Base-by-base conservation (phyloP, 1,284 basidiomycete genomes). In the Ceratobasidium sp. region DNA sequence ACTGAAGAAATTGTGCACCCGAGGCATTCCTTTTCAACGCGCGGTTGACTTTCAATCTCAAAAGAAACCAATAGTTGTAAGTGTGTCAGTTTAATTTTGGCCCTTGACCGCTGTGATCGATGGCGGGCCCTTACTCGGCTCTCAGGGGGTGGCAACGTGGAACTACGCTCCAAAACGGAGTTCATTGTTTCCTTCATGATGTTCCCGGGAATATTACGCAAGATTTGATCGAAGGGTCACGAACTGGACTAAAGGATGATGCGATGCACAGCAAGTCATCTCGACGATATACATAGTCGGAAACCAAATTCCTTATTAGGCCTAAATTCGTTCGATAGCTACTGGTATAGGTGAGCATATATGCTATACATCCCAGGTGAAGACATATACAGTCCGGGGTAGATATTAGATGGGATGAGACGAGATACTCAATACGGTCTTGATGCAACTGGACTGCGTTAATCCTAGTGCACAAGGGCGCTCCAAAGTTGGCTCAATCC, bases 241-340 rank as follows among this genome's bases (percentile, higher is more conserved):
- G 74, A 38, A 79, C 54, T 52, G 66, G 81, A 27, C 70, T 66
- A 33, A 55, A 35, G 12, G 60, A 30, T 16, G 78, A 79, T 52
- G 52, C 59, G 30, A 33, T 69, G 38, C 48, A 66, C 77, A 67
- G 74, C 77, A 23, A 41, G 70, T n/a, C 23, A 7, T 20, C n/a
- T 48, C 14, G 38, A 23, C 50, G 30, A 35, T 7, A 77, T n/a
- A 74, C 77, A 23, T 69, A 38, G 16, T 55, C 48, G 3, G 52
- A 57, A 46, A 67, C 16, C 73, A 79, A n/a, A 78, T 78, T 52
- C 54, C 65, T 20, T 89, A 1, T 46, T 83, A 82, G 62, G 87
- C 0, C 90, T 90, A 0, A 87, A 88, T 81, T 89, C 88, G 69
- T 90, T 89, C 78, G 90, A 91, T 79, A 90, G 91, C 6, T 84